Percentiles rank a stretch among this genome's conserved stretches.
Conservation (phyloP, 768 basidiomycete species). For the Phaffia tasmanica region DNA sequence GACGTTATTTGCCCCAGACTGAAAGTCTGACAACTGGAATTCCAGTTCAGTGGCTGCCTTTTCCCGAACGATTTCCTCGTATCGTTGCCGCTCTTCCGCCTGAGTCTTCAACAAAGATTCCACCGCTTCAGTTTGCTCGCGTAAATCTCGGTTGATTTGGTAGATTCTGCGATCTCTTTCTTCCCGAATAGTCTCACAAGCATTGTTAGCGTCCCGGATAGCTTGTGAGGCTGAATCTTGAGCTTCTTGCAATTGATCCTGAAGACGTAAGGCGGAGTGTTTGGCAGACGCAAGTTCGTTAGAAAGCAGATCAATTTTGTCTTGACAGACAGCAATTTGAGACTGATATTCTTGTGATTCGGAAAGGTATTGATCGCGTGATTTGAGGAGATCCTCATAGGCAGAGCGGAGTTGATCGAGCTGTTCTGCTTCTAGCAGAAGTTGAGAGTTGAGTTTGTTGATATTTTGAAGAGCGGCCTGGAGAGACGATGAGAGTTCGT, state of each 20-base stretch:
- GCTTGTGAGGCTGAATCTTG: constrained; percentile 43
- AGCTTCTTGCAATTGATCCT: constrained; percentile 35
- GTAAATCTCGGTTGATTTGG: constrained; percentile 41
- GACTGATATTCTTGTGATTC: constrained; percentile 3
- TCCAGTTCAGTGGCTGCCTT: constrained; percentile 45
- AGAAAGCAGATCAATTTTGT: background rate
- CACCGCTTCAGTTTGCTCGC: constrained; percentile 35
- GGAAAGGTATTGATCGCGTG: background rate
- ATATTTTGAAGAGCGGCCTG: background rate
- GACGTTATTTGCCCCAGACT: constrained; percentile 43
- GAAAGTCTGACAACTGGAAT: constrained; percentile 44
- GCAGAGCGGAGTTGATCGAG: constrained; percentile 10
- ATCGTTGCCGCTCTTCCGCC: constrained; percentile 42
- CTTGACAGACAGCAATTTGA: background rate
- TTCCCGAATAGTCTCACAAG: constrained; percentile 48
- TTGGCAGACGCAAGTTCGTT: constrained; percentile 1
- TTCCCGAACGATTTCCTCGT: constrained; percentile 42
- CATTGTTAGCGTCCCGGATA: constrained; percentile 44
- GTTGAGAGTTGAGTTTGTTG: background rate
- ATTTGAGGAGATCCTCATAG: constrained; percentile 3
- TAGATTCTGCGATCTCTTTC: constrained; percentile 48
- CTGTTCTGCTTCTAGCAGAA: constrained; percentile 10
- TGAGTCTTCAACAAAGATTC: constrained; percentile 46
- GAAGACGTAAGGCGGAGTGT: constrained; percentile 30
- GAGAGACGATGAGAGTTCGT: background rate